Base-by-base conservation (phyloP, 1,284 basidiomycete species). In the Ustilago shanxiensis region DNA sequence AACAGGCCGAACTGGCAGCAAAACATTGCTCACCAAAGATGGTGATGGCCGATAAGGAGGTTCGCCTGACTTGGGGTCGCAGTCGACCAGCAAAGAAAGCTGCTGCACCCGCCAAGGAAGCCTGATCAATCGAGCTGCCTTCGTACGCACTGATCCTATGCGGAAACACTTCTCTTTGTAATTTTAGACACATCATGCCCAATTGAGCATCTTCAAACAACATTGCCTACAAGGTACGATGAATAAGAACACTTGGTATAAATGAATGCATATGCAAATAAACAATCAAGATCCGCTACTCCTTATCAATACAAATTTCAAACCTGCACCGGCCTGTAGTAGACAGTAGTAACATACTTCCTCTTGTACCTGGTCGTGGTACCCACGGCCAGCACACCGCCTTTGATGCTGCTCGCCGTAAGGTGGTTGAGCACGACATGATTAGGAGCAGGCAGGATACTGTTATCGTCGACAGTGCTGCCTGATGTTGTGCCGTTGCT, bases 391-490 rank as follows among this genome's bases (percentile, higher is more conserved):
- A 99, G 88, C 51, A 96, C 94, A 3, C 95, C 95, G 85, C 95
- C 94, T 86, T 92, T 90, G 82, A 99, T 99, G 71, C 95, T 94
- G 86, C 94, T 96, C 57, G 96, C 98, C 72, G 95, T 95, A 67
- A 99, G 87, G 87, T 99, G 97, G 79, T 98, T 95, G 75, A 99
- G 89, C 45, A 98, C 95, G 37, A 95, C 95, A 87, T 98, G 96
- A 61, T 92, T 94, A 14, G 82, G 82, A 20, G 97, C 95, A 9
- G 96, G 93, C 73, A 99, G 87, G 66, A 99, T 94, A 50, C 92
- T 93, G 79, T 92, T 93, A 86, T 99, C 96, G 86, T 99, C 95
- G 31, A 94, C 91, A 64, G 85, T 70, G 56, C 87, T 76, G 77
- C 79, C 73, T 9, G 83, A 79, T 7, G 63, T 54, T 4, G 69